Conservation (phyloP, 192 early-diverging fungal genomes). For the Spinellus fusiger region DNA sequence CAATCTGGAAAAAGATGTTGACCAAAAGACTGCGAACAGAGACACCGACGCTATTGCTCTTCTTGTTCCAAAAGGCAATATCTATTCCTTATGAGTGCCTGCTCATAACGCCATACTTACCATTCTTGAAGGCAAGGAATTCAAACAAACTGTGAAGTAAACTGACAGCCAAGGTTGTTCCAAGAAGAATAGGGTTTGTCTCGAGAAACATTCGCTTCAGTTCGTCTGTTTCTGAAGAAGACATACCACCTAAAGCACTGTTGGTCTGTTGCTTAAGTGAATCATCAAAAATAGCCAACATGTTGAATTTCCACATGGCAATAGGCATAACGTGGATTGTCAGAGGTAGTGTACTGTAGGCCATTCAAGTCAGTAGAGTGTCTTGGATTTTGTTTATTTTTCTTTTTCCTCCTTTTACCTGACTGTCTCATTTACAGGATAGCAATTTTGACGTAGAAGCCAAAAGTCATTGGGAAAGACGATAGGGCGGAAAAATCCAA, state of each 20-base stretch:
- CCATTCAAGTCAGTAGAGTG: background rate
- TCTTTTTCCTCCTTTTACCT: constrained; percentile 32
- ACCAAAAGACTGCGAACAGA: constrained; percentile 75
- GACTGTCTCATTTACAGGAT: constrained; percentile 69
- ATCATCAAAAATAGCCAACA: constrained; percentile 42
- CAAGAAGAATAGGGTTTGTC: constrained; percentile 80
- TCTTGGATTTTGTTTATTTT: background rate
- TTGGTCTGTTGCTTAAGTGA: constrained; percentile 63
- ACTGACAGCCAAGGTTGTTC: constrained; percentile 70
- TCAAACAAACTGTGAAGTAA: constrained; percentile 82
- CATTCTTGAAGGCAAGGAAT: constrained; percentile 92
- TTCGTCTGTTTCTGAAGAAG: constrained; percentile 60
- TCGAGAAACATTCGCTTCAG: constrained; percentile 88
- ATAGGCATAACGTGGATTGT: constrained; percentile 58
- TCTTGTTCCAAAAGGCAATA: constrained; percentile 84
- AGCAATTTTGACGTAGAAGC: constrained; percentile 60
- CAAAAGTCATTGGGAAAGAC: constrained; percentile 82
- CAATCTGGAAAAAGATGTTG: constrained; percentile 77
- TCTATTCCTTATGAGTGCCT: constrained; percentile 40
- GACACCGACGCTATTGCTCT: constrained; percentile 75
- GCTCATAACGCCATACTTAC: constrained; percentile 32
- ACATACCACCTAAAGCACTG: constrained; percentile 51
- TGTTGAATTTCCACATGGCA: constrained; percentile 67
- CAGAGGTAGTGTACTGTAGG: constrained; percentile 54
- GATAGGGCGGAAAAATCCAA: constrained; percentile 59